Evolutionary conservation across 1,284 basidiomycete species (phyloP).

Genomic region (Austroboletus niveus): DNA sequence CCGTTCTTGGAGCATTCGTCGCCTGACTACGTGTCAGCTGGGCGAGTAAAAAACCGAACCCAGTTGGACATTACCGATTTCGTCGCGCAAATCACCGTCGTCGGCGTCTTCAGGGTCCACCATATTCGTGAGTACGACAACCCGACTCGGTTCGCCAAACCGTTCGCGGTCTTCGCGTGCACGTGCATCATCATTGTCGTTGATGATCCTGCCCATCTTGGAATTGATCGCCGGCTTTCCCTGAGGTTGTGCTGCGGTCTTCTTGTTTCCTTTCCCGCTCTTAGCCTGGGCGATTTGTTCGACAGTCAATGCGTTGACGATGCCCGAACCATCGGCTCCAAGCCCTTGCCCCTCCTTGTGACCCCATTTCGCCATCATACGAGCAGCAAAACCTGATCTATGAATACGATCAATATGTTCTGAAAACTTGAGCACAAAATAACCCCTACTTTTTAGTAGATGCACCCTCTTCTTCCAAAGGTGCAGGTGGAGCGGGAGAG

Average conservation of each 20-base stretch:
- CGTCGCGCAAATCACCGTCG: constrained; percentile 82
- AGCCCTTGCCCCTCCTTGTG: constrained; percentile 91
- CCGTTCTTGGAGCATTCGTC: constrained; percentile 90
- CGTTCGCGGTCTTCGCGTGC: constrained; percentile 69
- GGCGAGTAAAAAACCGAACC: constrained; percentile 2
- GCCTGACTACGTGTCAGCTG: constrained; percentile 42
- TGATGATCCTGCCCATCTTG: constrained; percentile 84
- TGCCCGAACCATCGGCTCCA: constrained; percentile 80
- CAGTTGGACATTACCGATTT: constrained; percentile 66
- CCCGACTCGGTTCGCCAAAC: constrained; percentile 86
- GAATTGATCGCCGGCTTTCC: constrained; percentile 42
- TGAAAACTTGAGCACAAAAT: not conserved
- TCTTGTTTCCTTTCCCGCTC: constrained; percentile 32
- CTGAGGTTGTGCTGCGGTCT: constrained; percentile 27
- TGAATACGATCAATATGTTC: not conserved
- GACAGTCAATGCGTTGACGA: constrained; percentile 82
- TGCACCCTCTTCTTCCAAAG: constrained; percentile 27
- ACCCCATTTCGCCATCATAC: constrained; percentile 91
- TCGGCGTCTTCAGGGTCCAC: constrained; percentile 78
- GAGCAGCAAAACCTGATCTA: constrained; percentile 71
- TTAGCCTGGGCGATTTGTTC: constrained; percentile 52
- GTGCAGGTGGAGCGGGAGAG: constrained; percentile 21
- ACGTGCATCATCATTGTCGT: constrained; percentile 78
- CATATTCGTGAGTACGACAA: constrained; percentile 87
- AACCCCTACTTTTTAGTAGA: constrained; percentile 32